phyloP scores from a whole-genome alignment of 768 basidiomycete genomes.

The Lentinula boryana region DNA sequence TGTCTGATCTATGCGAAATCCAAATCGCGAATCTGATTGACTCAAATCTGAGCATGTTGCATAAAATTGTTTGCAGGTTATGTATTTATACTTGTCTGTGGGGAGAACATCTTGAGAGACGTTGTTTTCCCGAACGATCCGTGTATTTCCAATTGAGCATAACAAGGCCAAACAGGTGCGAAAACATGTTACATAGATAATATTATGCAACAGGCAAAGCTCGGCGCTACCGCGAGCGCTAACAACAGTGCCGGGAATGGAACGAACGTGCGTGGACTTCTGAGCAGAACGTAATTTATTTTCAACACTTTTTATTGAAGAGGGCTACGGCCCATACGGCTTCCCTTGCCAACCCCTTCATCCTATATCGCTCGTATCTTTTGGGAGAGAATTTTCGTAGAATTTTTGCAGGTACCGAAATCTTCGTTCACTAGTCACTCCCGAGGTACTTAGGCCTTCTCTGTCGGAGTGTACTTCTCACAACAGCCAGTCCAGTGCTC shows the following conservation, averaged over 20 bases:
- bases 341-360: not conserved
- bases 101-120: too few relatives aligned
- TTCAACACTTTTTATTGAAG: not conserved
- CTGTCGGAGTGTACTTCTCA: not conserved
- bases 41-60: too few relatives aligned
- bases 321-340: not conserved
- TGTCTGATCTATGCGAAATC: too few relatives aligned
- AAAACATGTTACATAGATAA: too few relatives aligned
- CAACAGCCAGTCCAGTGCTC: not conserved
- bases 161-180: too few relatives aligned
- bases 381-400: constrained; percentile 11
- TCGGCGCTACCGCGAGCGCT: not conserved
- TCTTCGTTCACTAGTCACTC: not conserved
- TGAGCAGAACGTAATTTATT: not conserved
- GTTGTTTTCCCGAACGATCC: too few relatives aligned
- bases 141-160: too few relatives aligned
- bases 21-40: too few relatives aligned
- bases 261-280: not conserved
- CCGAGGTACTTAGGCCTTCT: not conserved
- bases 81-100: too few relatives aligned
- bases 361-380: constrained; percentile 4
- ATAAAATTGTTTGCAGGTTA: too few relatives aligned
- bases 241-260: not conserved
- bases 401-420: not conserved
- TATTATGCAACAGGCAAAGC: too few relatives aligned